Conservation (phyloP, 2,329 filamentous ascomycete genomes). For the Coniochaeta pulveracea region DNA sequence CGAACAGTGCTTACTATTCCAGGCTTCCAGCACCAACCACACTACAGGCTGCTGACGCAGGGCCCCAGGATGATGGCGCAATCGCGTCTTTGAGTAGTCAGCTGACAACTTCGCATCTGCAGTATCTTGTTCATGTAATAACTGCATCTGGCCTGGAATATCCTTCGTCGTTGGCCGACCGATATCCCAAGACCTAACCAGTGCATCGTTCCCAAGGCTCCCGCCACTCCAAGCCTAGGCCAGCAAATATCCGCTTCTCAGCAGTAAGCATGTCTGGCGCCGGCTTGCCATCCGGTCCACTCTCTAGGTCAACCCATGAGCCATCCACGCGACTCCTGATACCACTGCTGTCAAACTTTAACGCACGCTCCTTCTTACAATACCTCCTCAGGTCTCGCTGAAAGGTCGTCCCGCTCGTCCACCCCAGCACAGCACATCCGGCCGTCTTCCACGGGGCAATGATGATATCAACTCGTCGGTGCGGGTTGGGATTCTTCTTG, state of each 20-base stretch:
- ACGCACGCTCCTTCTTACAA: conserved; percentile 56
- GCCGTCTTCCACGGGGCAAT: conserved; percentile 79
- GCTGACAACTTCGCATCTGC: too few relatives aligned
- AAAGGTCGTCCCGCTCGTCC: conserved; percentile 84
- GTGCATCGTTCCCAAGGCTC: conserved; percentile 58
- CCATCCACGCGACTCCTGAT: conserved; percentile 58
- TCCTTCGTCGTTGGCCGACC: too few relatives aligned
- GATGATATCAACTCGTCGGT: conserved; percentile 86
- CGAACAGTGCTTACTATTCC: too few relatives aligned
- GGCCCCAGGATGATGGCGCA: too few relatives aligned
- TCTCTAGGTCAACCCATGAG: conserved; percentile 61
- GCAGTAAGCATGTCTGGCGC: conserved; percentile 59
- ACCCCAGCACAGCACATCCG: conserved; percentile 79
- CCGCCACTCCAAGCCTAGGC: conserved; percentile 58
- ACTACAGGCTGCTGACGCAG: too few relatives aligned
- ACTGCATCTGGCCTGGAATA: too few relatives aligned
- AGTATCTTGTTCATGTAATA: too few relatives aligned
- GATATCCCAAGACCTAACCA: conserved; percentile 31
- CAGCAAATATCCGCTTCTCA: conserved; percentile 71
- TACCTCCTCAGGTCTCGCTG: conserved; percentile 76
- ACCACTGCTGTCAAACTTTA: conserved; percentile 90
- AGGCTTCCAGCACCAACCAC: too few relatives aligned
- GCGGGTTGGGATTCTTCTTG: conserved; percentile 57
- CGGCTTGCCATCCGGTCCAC: conserved; percentile 27
- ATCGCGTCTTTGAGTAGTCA: too few relatives aligned